Evolutionary conservation across 108 stramenopile genomes (phyloP).

Genomic region (Epipyxis sp.): DNA sequence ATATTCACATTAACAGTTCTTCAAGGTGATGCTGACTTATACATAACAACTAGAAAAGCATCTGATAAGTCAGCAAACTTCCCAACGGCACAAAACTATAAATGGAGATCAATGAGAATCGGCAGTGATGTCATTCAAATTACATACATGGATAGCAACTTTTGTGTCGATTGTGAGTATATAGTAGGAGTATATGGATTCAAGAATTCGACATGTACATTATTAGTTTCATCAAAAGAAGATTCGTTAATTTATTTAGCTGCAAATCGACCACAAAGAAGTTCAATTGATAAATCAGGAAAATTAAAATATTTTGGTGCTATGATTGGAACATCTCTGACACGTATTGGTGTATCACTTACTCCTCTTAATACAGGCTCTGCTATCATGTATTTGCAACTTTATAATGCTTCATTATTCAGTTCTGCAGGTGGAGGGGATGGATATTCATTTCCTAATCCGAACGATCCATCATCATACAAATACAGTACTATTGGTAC

Average conservation of each 20-base stretch:
- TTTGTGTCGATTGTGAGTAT: conserved; percentile 14
- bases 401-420: background rate
- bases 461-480: conserved; percentile 3
- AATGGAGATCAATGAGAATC: background rate
- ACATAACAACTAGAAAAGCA: background rate
- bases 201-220: background rate
- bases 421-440: background rate
- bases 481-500: background rate
- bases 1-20: background rate
- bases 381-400: background rate
- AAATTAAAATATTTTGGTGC: background rate
- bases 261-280: background rate
- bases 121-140: conserved; percentile 1
- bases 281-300: background rate
- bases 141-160: background rate
- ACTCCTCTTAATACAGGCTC: conserved; percentile 1
- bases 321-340: background rate
- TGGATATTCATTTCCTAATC: background rate
- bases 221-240: background rate
- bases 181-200: conserved; percentile 6
- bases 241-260: background rate
- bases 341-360: background rate
- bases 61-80: background rate
- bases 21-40: background rate
- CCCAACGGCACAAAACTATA: background rate